phyloP scores from a whole-genome alignment of 2,329 filamentous ascomycete genomes.

The Fusarium zealandicum region DNA sequence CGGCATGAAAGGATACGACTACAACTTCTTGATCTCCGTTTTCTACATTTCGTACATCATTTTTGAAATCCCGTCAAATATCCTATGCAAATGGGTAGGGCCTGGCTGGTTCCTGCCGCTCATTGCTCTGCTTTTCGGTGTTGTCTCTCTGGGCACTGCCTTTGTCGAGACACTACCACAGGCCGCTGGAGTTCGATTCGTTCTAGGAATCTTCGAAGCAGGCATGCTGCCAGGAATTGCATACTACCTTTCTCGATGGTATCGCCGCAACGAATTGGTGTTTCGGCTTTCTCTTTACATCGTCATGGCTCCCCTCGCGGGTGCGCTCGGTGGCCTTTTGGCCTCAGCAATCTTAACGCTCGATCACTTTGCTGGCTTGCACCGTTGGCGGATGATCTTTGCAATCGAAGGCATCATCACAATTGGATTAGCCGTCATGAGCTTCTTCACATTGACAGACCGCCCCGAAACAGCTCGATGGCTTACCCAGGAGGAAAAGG shows the following conservation, averaged over 20 bases:
- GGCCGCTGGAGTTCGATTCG: conserved; percentile 63
- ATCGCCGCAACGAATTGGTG: conserved; percentile 66
- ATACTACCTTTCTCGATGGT: conserved; percentile 71
- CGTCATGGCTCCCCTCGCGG: conserved; percentile 70
- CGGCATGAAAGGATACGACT: conserved; percentile 58
- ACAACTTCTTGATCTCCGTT: conserved; percentile 66
- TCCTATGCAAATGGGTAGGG: conserved; percentile 68
- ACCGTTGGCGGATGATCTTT: conserved; percentile 74
- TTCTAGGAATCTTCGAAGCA: conserved; percentile 68
- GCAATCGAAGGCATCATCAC: conserved; percentile 73
- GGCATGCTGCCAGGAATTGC: conserved; percentile 71
- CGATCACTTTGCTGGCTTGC: conserved; percentile 61
- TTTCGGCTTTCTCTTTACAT: conserved; percentile 71
- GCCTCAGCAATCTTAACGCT: conserved; percentile 68
- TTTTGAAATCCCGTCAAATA: conserved; percentile 69
- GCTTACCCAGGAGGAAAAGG: conserved; percentile 68
- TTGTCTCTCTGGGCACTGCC: conserved; percentile 65
- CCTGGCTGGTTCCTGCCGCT: conserved; percentile 70
- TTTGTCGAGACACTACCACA: conserved; percentile 61
- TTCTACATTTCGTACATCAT: conserved; percentile 73
- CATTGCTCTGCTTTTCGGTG: conserved; percentile 64
- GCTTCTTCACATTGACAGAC: conserved; percentile 70
- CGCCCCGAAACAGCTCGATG: conserved; percentile 70
- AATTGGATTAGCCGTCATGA: conserved; percentile 58
- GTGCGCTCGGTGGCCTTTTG: conserved; percentile 72